Percentiles rank a stretch among this genome's conserved stretches.
Evolutionary conservation across 306 rosid genomes (phyloP).

Genomic region (Echinosophora koreensis): DNA sequence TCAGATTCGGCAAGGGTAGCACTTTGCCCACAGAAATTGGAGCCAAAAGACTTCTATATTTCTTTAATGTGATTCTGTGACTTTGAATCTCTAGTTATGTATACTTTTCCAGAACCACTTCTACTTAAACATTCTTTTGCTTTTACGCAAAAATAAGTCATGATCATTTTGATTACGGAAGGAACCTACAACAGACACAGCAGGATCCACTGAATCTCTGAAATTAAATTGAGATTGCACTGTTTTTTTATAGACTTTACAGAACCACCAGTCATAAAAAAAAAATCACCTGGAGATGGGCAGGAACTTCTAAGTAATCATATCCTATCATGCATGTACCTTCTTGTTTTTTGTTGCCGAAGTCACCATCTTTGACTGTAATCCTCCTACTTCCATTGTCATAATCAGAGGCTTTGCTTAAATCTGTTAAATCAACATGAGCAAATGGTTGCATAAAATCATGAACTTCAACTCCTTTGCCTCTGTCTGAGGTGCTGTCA

Average conservation of each 20-base stretch:
- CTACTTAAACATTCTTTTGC: conserved; percentile 39
- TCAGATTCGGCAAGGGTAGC: conserved; percentile 31
- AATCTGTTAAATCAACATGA: conserved; percentile 28
- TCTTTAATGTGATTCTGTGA: conserved; percentile 28
- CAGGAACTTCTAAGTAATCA: conserved; percentile 50
- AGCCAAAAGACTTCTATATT: conserved; percentile 33
- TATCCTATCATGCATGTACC: conserved; percentile 24
- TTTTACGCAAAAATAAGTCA: conserved; percentile 36
- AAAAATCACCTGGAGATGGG: conserved; percentile 41
- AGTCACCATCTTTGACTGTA: conserved; percentile 38
- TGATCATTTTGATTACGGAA: conserved; percentile 46
- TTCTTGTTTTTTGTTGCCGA: conserved; percentile 41
- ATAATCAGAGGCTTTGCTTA: conserved; percentile 43
- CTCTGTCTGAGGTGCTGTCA: conserved; percentile 44
- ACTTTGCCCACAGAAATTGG: conserved; percentile 35
- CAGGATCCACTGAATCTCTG: conserved; percentile 38
- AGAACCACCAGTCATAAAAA: conserved; percentile 36
- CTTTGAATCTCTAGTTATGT: conserved; percentile 36
- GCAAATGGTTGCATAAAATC: conserved; percentile 36
- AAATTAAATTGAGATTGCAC: conserved; percentile 34
- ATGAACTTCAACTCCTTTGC: conserved; percentile 38
- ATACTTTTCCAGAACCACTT: conserved; percentile 39
- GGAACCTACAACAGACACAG: conserved; percentile 47
- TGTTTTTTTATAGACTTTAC: conserved; percentile 41
- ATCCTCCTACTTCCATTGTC: conserved; percentile 35